Evolutionary conservation across 176 grass and related monocot genomes (phyloP), one percentile per base, ranked within the genome.

Genomic region (Typha latifolia): DNA sequence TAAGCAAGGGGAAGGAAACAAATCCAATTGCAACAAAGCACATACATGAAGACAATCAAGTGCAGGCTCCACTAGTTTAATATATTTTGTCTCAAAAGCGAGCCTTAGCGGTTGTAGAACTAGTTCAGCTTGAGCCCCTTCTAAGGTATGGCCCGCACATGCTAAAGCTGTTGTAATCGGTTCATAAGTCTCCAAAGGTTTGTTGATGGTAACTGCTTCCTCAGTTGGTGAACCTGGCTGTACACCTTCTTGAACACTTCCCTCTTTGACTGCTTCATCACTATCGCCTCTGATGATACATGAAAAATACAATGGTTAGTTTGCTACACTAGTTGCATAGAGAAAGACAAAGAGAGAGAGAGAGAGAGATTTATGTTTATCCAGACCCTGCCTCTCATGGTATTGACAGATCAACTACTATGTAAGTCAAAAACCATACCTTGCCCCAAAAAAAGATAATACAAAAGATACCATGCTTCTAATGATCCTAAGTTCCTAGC

Each of bases 11-110:
- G 37, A 43, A 43, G 37, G 37, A 43, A 43, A 43, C 5, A 43
- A 43, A 10, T 43, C 10, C 37, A 43, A 43, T 9, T 43, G 7
- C 37, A 43, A 43, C 37, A 43, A 43, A 43, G 37, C 12, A 4
- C 63, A 75, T 97, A 97, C 94, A 78, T 93, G 94, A 67, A 99
- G 86, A 77, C 86, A 99, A 67, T 99, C 94, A 63, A 99, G 94
- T 55, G 89, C 94, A 57, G 86, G 94, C 74, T 99, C 88, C 49
- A 90, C 84, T 68, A 99, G 88, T 80, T 99, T 99, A 74, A 93
- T 64, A 80, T 90, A 85, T 81, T 99, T 99, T 61, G 84, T 84
- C 72, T 99, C 89, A 76, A 93, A 89, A 73, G 89, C 89, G 69
- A 99, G 89, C 81, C 94, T 87, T 21, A 93, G 83, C 5, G 94